Evolutionary conservation across 1,139 yeast genomes (phyloP).

Genomic region (Geotrichum cucujoidarum): DNA sequence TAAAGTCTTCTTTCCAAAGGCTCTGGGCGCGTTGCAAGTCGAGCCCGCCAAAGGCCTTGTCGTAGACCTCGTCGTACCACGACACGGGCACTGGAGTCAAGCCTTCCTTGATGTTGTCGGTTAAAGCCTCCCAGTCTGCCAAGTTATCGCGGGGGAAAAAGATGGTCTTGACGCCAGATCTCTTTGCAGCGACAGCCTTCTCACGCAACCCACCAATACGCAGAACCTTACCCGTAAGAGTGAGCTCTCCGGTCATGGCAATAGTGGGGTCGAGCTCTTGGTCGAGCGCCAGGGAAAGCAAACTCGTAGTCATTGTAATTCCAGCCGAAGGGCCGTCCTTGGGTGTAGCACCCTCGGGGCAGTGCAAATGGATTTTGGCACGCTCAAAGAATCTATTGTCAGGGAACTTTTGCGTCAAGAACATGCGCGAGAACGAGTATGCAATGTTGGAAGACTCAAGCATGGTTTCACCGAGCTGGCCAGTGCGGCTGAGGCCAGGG

Average conservation of each 20-base stretch:
- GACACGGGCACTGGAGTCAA: constrained; percentile 80
- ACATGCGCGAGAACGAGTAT: constrained; percentile 86
- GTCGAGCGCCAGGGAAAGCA: constrained; percentile 77
- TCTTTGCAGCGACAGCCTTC: constrained; percentile 91
- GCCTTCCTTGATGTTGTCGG: constrained; percentile 85
- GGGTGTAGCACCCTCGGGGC: constrained; percentile 97
- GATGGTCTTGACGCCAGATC: constrained; percentile 85
- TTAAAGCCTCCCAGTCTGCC: constrained; percentile 90
- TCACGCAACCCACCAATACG: constrained; percentile 95
- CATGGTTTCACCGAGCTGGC: constrained; percentile 96
- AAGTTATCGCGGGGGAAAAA: constrained; percentile 91
- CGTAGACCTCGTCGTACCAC: constrained; percentile 84
- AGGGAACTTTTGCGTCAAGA: constrained; percentile 67
- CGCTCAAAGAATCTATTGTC: constrained; percentile 85
- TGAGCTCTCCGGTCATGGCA: constrained; percentile 96
- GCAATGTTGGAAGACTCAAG: constrained; percentile 92
- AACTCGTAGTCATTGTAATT: constrained; percentile 85
- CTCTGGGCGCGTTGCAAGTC: constrained; percentile 51
- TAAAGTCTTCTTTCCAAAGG: constrained; percentile 55
- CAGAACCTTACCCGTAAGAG: constrained; percentile 87
- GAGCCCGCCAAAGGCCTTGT: constrained; percentile 59
- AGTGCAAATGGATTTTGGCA: constrained; percentile 90
- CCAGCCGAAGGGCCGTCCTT: constrained; percentile 99
- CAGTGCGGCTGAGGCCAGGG: constrained; percentile 66
- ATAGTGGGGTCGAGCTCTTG: constrained; percentile 60